Conservation (phyloP, 106 monocot species). For the Vanilla planifolia region DNA sequence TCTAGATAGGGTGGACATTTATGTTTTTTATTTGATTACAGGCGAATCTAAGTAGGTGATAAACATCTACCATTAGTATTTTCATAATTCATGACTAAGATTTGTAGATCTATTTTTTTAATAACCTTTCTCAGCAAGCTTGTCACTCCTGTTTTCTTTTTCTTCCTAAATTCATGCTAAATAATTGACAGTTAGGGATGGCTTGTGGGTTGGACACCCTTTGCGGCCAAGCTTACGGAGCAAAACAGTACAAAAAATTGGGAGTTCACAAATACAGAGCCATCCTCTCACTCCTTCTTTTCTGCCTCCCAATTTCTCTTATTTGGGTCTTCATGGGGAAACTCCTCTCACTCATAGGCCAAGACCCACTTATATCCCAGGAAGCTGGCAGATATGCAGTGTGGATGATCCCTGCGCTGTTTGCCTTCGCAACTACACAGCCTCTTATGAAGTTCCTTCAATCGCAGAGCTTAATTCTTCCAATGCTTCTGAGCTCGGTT, state of each 20-base stretch:
- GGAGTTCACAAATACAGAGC: constrained; percentile 52
- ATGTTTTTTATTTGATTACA: too few relatives aligned
- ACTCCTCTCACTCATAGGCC: constrained; percentile 43
- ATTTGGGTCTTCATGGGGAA: constrained; percentile 50
- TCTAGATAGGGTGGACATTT: too few relatives aligned
- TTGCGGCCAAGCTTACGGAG: constrained; percentile 67
- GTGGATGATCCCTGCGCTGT: constrained; percentile 47
- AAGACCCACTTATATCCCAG: constrained; percentile 45
- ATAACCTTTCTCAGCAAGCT: too few relatives aligned
- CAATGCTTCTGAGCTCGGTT: constrained; percentile 38
- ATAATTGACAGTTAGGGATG: constrained; percentile 50
- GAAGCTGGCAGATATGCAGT: constrained; percentile 46
- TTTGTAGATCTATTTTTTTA: too few relatives aligned
- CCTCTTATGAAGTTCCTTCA: constrained; percentile 59
- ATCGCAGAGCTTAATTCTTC: constrained; percentile 52
- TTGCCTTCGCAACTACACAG: constrained; percentile 39
- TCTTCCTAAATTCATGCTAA: too few relatives aligned
- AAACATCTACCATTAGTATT: too few relatives aligned
- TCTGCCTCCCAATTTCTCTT: constrained; percentile 43
- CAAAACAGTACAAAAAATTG: constrained; percentile 50
- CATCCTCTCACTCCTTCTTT: constrained; percentile 43
- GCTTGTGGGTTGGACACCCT: constrained; percentile 62
- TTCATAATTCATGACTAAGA: too few relatives aligned
- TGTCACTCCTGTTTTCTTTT: too few relatives aligned
- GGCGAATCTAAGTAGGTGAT: too few relatives aligned